phyloP scores from a whole-genome alignment of 2,329 filamentous ascomycete species.

The Aspergillus alliaceus region DNA sequence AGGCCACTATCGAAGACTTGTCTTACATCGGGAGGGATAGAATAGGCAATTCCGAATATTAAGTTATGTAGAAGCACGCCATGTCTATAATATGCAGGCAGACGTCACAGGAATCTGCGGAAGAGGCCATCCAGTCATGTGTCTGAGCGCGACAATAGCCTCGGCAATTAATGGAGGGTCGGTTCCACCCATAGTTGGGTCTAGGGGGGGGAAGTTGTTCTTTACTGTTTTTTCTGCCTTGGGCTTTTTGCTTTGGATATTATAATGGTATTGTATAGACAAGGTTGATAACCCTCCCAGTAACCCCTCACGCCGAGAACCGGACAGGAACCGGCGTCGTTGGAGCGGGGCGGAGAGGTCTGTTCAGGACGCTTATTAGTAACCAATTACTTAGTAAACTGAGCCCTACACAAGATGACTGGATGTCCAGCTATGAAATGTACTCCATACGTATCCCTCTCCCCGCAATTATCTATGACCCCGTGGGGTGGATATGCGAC shows the following conservation, averaged over 20 bases:
- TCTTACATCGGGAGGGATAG: conserved; percentile 5
- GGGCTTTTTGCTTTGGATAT: background rate
- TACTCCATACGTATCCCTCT: too few species aligned
- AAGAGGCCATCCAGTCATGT: background rate
- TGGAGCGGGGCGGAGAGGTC: conserved; percentile 4
- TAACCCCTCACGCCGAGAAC: conserved; percentile 2
- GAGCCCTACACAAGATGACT: too few species aligned
- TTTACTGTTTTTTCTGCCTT: background rate
- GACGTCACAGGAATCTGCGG: background rate
- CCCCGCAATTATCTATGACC: too few species aligned
- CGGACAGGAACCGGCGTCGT: conserved; percentile 2
- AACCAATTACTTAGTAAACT: too few species aligned
- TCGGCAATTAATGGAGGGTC: background rate
- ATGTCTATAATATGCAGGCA: background rate
- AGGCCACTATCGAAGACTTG: background rate
- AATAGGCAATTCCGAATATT: conserved; percentile 10
- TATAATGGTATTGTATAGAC: background rate
- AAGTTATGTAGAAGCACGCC: background rate
- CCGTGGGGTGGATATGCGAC: background rate
- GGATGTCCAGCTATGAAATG: too few species aligned
- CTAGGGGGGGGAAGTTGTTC: background rate
- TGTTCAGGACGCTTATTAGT: background rate
- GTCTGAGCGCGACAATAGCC: conserved; percentile 1
- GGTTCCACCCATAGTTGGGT: background rate
- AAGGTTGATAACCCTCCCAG: background rate